A percentile compares a stretch with the other conserved stretches of the same genome.
Conservation (phyloP, 2,329 filamentous ascomycete genomes). For the Beauveria sp. region DNA sequence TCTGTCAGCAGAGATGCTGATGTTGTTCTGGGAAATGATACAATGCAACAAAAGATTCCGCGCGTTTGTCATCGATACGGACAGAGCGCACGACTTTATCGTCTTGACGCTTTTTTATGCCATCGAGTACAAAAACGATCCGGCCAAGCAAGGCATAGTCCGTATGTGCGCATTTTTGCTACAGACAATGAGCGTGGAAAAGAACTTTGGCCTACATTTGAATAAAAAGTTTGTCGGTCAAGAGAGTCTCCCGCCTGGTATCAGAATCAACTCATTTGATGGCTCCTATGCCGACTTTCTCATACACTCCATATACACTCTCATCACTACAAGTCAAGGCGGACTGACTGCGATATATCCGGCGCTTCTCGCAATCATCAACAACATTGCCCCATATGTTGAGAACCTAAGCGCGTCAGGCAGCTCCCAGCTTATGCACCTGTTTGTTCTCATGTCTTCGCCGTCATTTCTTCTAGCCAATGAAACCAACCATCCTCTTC, state of each 20-base stretch:
- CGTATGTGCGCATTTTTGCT: constrained; percentile 97
- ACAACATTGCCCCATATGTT: constrained; percentile 83
- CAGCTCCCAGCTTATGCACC: constrained; percentile 74
- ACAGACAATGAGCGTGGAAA: constrained; percentile 89
- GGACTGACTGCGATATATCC: constrained; percentile 88
- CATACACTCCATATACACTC: constrained; percentile 85
- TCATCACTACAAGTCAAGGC: constrained; percentile 87
- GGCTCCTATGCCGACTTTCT: constrained; percentile 92
- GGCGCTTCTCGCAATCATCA: constrained; percentile 82
- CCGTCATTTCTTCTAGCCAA: constrained; percentile 89
- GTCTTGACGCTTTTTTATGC: constrained; percentile 88
- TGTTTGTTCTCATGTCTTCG: constrained; percentile 88
- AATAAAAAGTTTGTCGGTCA: constrained; percentile 86
- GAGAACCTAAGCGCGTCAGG: constrained; percentile 67
- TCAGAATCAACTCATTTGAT: constrained; percentile 75
- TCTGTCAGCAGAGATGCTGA: constrained; percentile 91
- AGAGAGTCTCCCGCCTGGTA: constrained; percentile 73
- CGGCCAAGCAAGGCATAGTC: constrained; percentile 83
- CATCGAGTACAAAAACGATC: constrained; percentile 77
- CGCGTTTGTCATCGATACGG: constrained; percentile 93
- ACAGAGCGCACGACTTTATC: constrained; percentile 86
- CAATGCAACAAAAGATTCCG: constrained; percentile 98
- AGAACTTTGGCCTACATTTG: constrained; percentile 80
- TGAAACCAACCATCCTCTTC: constrained; percentile 76
- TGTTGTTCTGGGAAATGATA: constrained; percentile 94